Base-by-base conservation (phyloP, 352 stramenopile species). In the Phytophthora pini region DNA sequence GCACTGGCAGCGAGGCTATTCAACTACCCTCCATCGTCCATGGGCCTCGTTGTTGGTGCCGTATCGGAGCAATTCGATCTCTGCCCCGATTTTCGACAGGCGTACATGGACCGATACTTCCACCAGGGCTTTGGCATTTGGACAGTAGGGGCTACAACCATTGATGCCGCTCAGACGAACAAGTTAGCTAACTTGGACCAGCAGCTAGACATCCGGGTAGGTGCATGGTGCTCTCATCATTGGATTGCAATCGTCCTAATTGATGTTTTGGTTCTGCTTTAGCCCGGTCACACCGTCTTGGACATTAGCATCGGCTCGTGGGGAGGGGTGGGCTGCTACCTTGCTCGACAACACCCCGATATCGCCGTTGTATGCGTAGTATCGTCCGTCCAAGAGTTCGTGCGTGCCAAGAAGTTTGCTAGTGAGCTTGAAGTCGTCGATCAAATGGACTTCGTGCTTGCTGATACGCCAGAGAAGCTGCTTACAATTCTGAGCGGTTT, bases 251-350 rank as follows among this genome's bases (percentile, higher is more conserved):
- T 53, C 10, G 13, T 26, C 3, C 32, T 61, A 32, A 49, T 7
- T 22, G 10, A 24, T 39, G 17, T 50, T n/a, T 32, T 45, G 17
- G 17, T 61, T 9, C 36, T 74, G n/a, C n/a, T 56, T 27, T 36
- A 92, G 79, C 40, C 70, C 48, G 74, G 79, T 0, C 70, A 92
- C 9, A 78, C 69, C 22, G 65, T 97, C n/a, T 72, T 97, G 10
- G 90, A 97, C 41, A 71, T 97, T n/a, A 84, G 79, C 38, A 74
- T 93, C 31, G 88, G 87, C 3, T 96, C 84, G 1, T 91, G 89
- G 86, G 87, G 88, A 47, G 84, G 87, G 0, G 81, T 96, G 13
- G 83, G 80, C 9, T 86, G 86, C 52, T 94, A 89, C 53, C 63
- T 95, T 4, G 84, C 88, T 7, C 69, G 89, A 52, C 74, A 75